phyloP scores from a whole-genome alignment of 805 yeast genomes.

The Cyberlindnera maritima region DNA sequence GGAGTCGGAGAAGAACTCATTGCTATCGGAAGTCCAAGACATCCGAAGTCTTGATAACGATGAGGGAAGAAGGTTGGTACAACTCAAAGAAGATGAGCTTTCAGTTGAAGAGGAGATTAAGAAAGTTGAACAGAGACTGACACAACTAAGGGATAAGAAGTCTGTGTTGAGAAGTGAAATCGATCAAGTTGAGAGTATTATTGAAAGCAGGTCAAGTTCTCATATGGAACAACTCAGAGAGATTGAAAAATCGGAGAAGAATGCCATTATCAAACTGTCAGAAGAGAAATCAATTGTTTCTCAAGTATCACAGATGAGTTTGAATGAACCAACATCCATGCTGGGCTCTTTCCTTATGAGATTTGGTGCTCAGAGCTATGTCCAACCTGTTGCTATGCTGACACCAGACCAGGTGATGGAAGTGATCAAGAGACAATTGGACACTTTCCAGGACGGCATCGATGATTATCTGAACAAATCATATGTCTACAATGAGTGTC shows the following conservation, averaged over 20 bases:
- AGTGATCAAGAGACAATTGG: constrained; percentile 22
- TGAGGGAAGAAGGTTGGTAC: constrained; percentile 39
- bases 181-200: constrained; percentile 41
- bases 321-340: constrained; percentile 3
- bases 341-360: constrained; percentile 19
- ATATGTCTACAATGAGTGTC: constrained; percentile 15
- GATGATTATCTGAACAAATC: constrained; percentile 11
- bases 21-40: constrained; percentile 34
- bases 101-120: constrained; percentile 37
- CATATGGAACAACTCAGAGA: constrained; percentile 39
- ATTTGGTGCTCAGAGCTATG: constrained; percentile 13
- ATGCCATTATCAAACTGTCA: constrained; percentile 32
- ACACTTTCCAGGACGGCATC: constrained; percentile 18
- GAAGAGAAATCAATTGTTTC: constrained; percentile 24
- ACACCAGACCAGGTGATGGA: constrained; percentile 17
- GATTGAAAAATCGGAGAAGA: constrained; percentile 38
- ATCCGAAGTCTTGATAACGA: constrained; percentile 37
- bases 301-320: constrained; percentile 1
- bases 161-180: constrained; percentile 36
- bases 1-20: constrained; percentile 35
- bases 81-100: constrained; percentile 31
- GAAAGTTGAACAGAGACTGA: constrained; percentile 33
- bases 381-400: constrained; percentile 4
- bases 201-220: constrained; percentile 45
- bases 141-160: constrained; percentile 33